Base-by-base conservation (phyloP, 495 filamentous ascomycete species). In the Aspergillus campestris region DNA sequence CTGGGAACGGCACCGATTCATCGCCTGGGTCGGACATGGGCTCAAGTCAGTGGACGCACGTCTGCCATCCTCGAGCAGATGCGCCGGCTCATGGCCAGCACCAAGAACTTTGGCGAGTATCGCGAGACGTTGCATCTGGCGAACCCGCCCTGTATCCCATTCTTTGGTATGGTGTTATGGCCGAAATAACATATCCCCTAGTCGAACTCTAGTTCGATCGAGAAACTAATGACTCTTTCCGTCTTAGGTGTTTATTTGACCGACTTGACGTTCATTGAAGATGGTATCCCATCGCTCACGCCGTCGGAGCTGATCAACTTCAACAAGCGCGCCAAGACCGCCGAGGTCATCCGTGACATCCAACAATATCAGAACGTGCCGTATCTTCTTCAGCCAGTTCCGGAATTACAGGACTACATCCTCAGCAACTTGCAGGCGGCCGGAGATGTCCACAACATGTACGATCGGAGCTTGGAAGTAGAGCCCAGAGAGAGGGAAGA, bases 361-460 rank as follows among this genome's bases (percentile, higher is more conserved):
- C 94, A 97, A 65, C 89, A 95, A 62, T 97, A 95, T 59, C 94
- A 98, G 61, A 95, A 94, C 53, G 86, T 92, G 12, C 89, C 89
- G 24, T 98, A 98, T 57, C 82, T 87, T 6, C 73, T 98, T 33
- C 83, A 89, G 61, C 77, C 89, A 0, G 89, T 98, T 7, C 77
- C 80, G 11, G 92, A 97, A 62, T 76, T 98, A 53, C 94, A 97
- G 63, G 90, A 97, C 52, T 97, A 96, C 68, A 96, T 98, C 45
- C 72, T 96, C 47, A 86, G 81, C 57, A 95, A 95, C 62, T 91
- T 98, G 80, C 83, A 91, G 68, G 80, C 80, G 8, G 92, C 92
- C 2, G 85, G 86, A 35, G 94, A 97, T 60, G 91, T 98, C 48
- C 89, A 96, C 64, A 89, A 97, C 72, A 96, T 97, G 94, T 98